phyloP scores from a whole-genome alignment of 352 stramenopile genomes.

The Globisporangium polare region DNA sequence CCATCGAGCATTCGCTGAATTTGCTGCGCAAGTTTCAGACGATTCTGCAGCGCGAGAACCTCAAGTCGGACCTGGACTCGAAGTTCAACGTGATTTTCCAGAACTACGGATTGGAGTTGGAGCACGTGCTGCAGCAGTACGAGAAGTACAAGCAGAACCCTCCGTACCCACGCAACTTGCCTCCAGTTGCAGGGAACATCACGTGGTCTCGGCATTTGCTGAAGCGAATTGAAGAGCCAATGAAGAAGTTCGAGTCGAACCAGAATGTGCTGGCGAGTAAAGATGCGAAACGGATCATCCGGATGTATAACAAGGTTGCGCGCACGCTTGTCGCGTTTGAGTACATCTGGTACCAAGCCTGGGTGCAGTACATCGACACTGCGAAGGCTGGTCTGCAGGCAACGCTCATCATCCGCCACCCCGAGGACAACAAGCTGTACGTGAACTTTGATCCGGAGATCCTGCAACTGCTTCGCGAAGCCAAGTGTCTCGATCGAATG shows the following conservation, averaged over 20 bases:
- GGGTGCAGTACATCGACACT: constrained; percentile 97
- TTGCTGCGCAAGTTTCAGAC: constrained; percentile 97
- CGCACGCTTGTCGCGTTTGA: constrained; percentile 97
- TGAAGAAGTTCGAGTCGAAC: constrained; percentile 99
- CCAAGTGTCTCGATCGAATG: constrained; percentile 98
- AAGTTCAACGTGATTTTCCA: constrained; percentile 99
- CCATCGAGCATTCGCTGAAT: constrained; percentile 96
- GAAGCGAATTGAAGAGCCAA: constrained; percentile 98
- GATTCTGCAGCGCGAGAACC: constrained; percentile 96
- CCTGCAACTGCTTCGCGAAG: constrained; percentile 95
- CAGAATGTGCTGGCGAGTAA: constrained; percentile 96
- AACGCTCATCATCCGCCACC: constrained; percentile 98
- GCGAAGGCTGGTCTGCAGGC: constrained; percentile 97
- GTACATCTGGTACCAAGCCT: constrained; percentile 99
- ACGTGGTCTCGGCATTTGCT: constrained; percentile 97
- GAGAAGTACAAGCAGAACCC: constrained; percentile 98
- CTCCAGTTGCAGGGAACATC: constrained; percentile 97
- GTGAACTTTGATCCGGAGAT: constrained; percentile 99
- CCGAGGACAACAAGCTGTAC: constrained; percentile 97
- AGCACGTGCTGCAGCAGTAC: constrained; percentile 98
- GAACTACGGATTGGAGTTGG: constrained; percentile 97
- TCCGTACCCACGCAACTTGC: constrained; percentile 95
- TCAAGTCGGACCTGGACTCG: constrained; percentile 98
- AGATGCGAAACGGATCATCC: constrained; percentile 97
- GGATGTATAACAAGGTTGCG: constrained; percentile 99